Evolutionary conservation across 495 filamentous ascomycete species (phyloP).

Genomic region (Hypoxylon intermedium): DNA sequence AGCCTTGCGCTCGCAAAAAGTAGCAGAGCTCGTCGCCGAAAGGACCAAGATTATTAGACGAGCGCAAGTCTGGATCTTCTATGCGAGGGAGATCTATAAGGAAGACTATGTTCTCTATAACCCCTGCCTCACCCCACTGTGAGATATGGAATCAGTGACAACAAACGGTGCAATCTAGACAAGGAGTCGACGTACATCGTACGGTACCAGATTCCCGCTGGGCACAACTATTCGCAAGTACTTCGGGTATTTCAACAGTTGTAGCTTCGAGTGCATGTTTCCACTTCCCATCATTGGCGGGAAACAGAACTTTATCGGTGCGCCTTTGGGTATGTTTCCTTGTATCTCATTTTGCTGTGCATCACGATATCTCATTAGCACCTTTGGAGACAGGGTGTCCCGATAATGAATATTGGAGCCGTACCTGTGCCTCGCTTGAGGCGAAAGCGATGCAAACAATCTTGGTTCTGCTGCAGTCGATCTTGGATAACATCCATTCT

Average conservation of each 20-base stretch:
- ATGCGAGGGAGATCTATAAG: conserved; percentile 81
- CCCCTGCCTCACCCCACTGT: conserved; percentile 76
- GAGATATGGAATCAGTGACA: background rate
- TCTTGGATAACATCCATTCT: conserved; percentile 53
- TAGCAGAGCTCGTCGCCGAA: conserved; percentile 76
- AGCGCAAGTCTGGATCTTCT: conserved; percentile 36
- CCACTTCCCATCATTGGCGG: conserved; percentile 65
- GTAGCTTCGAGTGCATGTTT: conserved; percentile 88
- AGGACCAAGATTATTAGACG: conserved; percentile 51
- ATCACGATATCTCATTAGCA: conserved; percentile 2
- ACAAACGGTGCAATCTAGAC: background rate
- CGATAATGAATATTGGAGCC: background rate
- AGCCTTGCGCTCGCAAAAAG: conserved; percentile 71
- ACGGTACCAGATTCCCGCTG: conserved; percentile 77
- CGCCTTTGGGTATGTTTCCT: conserved; percentile 48
- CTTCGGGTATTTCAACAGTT: conserved; percentile 73
- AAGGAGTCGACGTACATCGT: conserved; percentile 54
- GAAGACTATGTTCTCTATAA: conserved; percentile 87
- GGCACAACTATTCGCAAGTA: conserved; percentile 80
- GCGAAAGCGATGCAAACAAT: conserved; percentile 53
- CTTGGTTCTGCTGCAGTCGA: conserved; percentile 50
- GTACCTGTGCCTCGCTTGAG: conserved; percentile 56
- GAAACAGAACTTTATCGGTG: conserved; percentile 72
- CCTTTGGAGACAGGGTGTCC: background rate
- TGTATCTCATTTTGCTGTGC: conserved; percentile 60